Evolutionary conservation across 495 filamentous ascomycete species (phyloP), one percentile per base, ranked within the genome.

Genomic region (Opeltia flavorubescens): DNA sequence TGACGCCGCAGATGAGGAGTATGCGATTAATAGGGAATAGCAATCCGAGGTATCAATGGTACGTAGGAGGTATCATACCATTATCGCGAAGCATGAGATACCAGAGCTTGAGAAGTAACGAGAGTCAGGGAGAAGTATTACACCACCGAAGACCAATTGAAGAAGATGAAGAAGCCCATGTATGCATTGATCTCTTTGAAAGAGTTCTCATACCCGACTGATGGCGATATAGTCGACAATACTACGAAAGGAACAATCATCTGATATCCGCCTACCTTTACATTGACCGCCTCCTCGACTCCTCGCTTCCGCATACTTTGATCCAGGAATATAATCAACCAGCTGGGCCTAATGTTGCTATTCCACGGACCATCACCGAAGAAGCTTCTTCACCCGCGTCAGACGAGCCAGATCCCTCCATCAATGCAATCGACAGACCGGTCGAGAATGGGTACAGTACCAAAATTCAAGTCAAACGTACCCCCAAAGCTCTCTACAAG

Each of bases 241-340:
- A 91, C 64, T 89, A 95, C 59, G 79, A 88, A 60, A 75, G 82
- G 5, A 87, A 74, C 55, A 95, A 95, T 59, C 72, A 70, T 44
- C 64, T 95, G 8, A 76, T 95, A 43, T 81, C 86, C 47, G 83
- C 86, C 53, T 95, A 94, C 59, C 70, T 86, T 40, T 94, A 89
- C 56, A 93, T 94, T 52, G 88, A 95, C 61, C 74, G 82, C n/a
- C 65, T 95, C 17, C 72, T 95, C 28, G 87, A 93, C 61, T 93
- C 86, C 11, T 88, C 86, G 5, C 66, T 94, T 5, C 86, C 88
- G 0, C 86, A 87, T 50, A 77, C 83, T 55, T 66, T 95, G 13
- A 76, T 95, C 43, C 84, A 91, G 54, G 89, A 94, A 55, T 95
- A 95, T 62, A 74, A 75, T 45, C 57, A 76, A 38, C 64, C 75